Evolutionary conservation across 2,329 filamentous ascomycete species (phyloP).

Genomic region (Lecanosticta acicola): DNA sequence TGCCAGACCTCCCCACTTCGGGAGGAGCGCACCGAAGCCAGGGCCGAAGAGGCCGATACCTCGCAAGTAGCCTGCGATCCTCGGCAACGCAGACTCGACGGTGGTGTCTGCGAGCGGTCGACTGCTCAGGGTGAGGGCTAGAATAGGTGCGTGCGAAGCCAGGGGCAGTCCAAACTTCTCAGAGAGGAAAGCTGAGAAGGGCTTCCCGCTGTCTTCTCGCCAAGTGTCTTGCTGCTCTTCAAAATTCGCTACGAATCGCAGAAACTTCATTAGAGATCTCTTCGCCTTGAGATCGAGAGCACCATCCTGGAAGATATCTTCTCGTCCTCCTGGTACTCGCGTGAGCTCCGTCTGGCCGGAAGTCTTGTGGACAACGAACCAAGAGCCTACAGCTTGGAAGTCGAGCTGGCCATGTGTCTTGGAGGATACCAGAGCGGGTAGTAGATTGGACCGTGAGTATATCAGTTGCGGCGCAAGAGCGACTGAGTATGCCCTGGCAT

Average conservation of each 20-base stretch:
- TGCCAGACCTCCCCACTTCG: constrained; percentile 86
- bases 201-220: constrained; percentile 50
- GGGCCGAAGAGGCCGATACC: constrained; percentile 85
- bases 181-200: constrained; percentile 56
- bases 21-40: constrained; percentile 82
- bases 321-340: constrained; percentile 79
- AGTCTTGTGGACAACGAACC: constrained; percentile 63
- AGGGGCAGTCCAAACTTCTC: constrained; percentile 51
- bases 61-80: constrained; percentile 71
- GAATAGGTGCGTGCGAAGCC: constrained; percentile 59
- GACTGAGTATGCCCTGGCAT: constrained; percentile 71
- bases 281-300: constrained; percentile 75
- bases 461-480: constrained; percentile 81
- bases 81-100: constrained; percentile 63
- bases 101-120: constrained; percentile 50
- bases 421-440: constrained; percentile 80
- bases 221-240: constrained; percentile 57
- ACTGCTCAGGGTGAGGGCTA: constrained; percentile 71
- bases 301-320: constrained; percentile 81
- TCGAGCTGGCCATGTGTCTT: constrained; percentile 84
- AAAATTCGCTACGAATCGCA: constrained; percentile 77
- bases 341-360: constrained; percentile 10
- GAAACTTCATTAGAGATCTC: constrained; percentile 83
- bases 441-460: constrained; percentile 72
- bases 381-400: constrained; percentile 87